Percentiles rank a stretch among this genome's conserved stretches.
Conservation (phyloP, 495 filamentous ascomycete species). For the Penicillium ochrochloron region DNA sequence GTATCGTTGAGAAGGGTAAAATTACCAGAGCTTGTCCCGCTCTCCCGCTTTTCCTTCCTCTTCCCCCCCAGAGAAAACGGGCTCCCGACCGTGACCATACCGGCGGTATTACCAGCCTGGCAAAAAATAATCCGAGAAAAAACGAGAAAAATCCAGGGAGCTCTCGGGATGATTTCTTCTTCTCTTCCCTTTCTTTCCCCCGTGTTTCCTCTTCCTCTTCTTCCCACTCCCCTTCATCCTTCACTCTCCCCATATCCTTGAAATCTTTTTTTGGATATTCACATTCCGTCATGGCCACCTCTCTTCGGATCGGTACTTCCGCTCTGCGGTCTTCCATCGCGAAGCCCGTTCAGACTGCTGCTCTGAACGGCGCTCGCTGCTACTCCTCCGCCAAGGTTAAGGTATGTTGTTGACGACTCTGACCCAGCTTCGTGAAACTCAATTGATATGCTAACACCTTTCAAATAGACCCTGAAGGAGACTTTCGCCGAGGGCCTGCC, state of each 20-base stretch:
- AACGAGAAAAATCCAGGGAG: constrained; percentile 24
- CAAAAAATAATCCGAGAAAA: constrained; percentile 19
- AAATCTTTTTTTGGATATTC: constrained; percentile 27
- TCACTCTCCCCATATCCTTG: constrained; percentile 11
- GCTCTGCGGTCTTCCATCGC: constrained; percentile 73
- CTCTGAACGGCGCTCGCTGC: constrained; percentile 81
- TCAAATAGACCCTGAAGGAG: constrained; percentile 86
- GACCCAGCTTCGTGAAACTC: constrained; percentile 13
- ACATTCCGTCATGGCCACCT: constrained; percentile 66
- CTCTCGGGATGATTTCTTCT: constrained; percentile 22
- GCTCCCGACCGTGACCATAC: constrained; percentile 37
- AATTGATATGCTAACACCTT: constrained; percentile 31
- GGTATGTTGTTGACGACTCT: constrained; percentile 53
- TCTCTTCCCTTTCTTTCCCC: constrained; percentile 10
- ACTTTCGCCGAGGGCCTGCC: constrained; percentile 95
- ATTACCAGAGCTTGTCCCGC: constrained; percentile 3
- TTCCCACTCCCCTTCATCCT: constrained; percentile 12
- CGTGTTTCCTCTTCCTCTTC: constrained; percentile 18
- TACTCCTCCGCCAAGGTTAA: constrained; percentile 88
- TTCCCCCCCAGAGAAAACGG: constrained; percentile 12
- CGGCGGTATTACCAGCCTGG: constrained; percentile 39
- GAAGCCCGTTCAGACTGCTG: constrained; percentile 65
- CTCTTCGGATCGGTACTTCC: constrained; percentile 75
- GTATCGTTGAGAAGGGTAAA: constrained; percentile 2
- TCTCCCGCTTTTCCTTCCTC: constrained; percentile 3